Percentiles rank a stretch among this genome's conserved stretches.
Evolutionary conservation across 2,329 filamentous ascomycete genomes (phyloP).

Genomic region (Pezicula carpinea): DNA sequence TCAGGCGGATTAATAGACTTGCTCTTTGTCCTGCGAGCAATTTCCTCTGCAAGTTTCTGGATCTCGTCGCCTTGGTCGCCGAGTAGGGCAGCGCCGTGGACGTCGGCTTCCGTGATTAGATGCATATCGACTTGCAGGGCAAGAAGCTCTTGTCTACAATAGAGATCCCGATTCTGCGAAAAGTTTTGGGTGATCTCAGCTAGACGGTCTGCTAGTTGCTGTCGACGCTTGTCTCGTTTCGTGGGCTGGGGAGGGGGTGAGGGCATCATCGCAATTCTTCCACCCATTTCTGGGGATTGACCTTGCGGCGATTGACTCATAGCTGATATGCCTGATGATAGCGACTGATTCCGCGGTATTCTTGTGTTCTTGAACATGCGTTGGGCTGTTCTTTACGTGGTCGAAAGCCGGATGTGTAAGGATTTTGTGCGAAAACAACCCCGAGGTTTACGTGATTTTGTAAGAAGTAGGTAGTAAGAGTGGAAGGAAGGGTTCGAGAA

Average conservation of each 20-base stretch:
- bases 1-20: conserved; percentile 35
- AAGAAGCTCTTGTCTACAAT: conserved; percentile 85
- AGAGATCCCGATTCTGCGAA: conserved; percentile 72
- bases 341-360: background rate
- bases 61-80: conserved; percentile 44
- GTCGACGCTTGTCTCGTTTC: conserved; percentile 87
- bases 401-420: no score
- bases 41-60: conserved; percentile 25
- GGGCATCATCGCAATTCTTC: conserved; percentile 21
- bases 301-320: conserved; percentile 27
- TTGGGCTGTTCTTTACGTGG: no score
- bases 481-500: no score
- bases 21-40: conserved; percentile 24
- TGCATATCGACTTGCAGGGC: conserved; percentile 89
- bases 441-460: no score
- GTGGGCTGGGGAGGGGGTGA: conserved; percentile 41
- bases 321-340: background rate
- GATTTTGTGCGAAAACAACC: no score
- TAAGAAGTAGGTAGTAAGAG: no score
- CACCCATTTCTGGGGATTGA: conserved; percentile 21
- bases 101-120: conserved; percentile 79
- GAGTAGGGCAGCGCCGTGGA: conserved; percentile 68
- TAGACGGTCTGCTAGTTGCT: conserved; percentile 75
- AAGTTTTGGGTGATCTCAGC: conserved; percentile 73
- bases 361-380: background rate